Conservation (phyloP, 2,329 filamentous ascomycete genomes). For the Fusarium transvaalense region DNA sequence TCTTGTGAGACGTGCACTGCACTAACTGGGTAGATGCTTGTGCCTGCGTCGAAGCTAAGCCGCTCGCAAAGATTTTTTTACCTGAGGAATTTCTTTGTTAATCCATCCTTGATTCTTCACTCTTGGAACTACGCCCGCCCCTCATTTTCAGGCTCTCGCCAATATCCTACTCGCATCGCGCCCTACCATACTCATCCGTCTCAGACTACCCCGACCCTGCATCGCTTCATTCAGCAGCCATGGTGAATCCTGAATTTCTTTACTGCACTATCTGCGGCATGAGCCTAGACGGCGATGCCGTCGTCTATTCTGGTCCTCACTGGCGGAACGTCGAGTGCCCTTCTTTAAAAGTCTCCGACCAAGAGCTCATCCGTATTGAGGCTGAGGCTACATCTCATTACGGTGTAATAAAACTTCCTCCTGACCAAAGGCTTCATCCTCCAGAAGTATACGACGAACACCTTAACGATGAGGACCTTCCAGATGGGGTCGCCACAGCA, state of each 20-base stretch:
- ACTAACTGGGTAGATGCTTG: not conserved
- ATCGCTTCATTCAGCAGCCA: not conserved
- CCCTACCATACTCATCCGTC: too few species aligned
- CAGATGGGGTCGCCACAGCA: fast-evolving
- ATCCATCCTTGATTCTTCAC: not conserved
- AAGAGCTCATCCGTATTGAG: not conserved
- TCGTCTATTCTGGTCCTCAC: not conserved
- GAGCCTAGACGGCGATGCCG: not conserved
- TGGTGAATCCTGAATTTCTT: not conserved
- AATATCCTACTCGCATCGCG: not conserved
- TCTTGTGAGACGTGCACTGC: not conserved
- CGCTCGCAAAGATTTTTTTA: not conserved
- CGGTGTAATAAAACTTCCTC: not conserved
- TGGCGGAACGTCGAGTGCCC: not conserved
- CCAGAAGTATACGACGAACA: not conserved
- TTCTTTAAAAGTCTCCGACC: not conserved
- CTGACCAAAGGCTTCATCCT: fast-evolving
- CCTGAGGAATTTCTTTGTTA: not conserved
- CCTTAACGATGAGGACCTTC: not conserved
- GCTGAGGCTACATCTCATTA: fast-evolving
- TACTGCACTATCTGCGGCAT: slow-evolving; percentile 22
- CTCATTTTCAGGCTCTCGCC: not conserved
- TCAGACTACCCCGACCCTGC: not conserved
- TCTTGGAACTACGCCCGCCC: not conserved
- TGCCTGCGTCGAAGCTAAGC: not conserved